Evolutionary conservation across 2,329 filamentous ascomycete genomes (phyloP), one percentile per base, ranked within the genome.

Genomic region (Pseudopyrenochaeta lycopersici): DNA sequence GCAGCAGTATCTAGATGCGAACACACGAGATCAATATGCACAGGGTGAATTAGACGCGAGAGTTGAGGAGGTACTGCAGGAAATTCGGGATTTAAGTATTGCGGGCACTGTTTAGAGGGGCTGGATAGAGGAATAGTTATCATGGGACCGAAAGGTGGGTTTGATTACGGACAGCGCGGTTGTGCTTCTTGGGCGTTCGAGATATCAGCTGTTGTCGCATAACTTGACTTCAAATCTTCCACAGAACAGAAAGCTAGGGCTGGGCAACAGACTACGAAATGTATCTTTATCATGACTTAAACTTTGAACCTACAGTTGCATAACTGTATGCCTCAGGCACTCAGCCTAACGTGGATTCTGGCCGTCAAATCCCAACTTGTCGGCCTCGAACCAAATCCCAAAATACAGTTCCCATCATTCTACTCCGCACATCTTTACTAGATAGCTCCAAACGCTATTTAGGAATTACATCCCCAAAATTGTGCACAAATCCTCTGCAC

Each of bases 21-120:
- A 97, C 72, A 98, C 94, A 46, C 85, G 95, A 76, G 95, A 99
- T 63, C 90, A 97, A 78, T 99, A 99, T 77, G 95, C 95, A 1
- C 88, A 92, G 67, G 95, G 95, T 21, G 91, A 97, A 63, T 80
- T 99, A 66, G 95, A 99, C 75, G 90, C 88, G 56, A 82, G 92
- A 62, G 95, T 99, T 27, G 95, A 99, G 78, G 90, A 98, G 78
- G 95, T 98, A 36, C 75, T 99, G 78, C 93, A 97, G 73, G 93
- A 99, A 82, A 99, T 99, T 76, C 84, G 95, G 63, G 95, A 98
- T 78, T 78, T 99, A 78, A 98, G 94, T 78, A 99, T 99, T 82
- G 87, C 87, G 30, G 87, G 87, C 17, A 89, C 87, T n/a, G 86
- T 89, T 10, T 77, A 64, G 42, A 3, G 17, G 35, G 44, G 23